These are phyloP conservation scores for Aureobasidium pullulans DNA, from an alignment of 2,329 filamentous ascomycete species.

Conservation along the genomic window DNA sequence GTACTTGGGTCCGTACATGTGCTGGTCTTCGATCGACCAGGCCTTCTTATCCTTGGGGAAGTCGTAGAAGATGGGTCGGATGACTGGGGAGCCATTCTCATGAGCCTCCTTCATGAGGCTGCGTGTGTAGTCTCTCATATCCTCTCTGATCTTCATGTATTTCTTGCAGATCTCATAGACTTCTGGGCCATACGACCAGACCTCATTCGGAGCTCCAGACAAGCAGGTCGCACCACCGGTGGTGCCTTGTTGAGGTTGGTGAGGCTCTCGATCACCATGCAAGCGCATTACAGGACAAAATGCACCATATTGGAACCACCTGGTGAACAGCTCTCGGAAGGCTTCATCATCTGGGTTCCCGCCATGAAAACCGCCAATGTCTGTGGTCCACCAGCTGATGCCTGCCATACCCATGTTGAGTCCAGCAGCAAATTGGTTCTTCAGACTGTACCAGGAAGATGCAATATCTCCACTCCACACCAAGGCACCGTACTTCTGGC, in stretches of 20 bases:
- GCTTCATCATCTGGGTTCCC: constrained; percentile 48
- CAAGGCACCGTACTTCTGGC: constrained; percentile 57
- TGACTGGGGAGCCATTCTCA: constrained; percentile 53
- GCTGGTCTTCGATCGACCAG: constrained; percentile 55
- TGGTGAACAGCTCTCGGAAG: constrained; percentile 57
- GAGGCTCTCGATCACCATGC: constrained; percentile 59
- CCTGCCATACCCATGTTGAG: constrained; percentile 60
- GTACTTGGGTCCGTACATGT: constrained; percentile 57
- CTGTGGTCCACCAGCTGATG: constrained; percentile 62
- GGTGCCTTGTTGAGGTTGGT: constrained; percentile 37
- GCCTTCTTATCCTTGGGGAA: constrained; percentile 48
- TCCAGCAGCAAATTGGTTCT: constrained; percentile 55
- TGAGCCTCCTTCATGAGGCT: constrained; percentile 54
- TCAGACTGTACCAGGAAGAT: constrained; percentile 53
- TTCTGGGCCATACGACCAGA: constrained; percentile 58
- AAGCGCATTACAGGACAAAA: constrained; percentile 62
- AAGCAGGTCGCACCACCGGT: constrained; percentile 31
- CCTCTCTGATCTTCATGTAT: constrained; percentile 53
- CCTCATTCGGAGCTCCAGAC: constrained; percentile 52
- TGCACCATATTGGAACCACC: constrained; percentile 64
- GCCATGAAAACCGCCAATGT: constrained; percentile 64
- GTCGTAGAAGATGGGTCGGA: constrained; percentile 57
- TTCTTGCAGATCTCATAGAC: constrained; percentile 54
- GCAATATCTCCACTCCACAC: constrained; percentile 64
- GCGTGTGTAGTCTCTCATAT: constrained; percentile 51